Evolutionary conservation across 257 asterid genomes (phyloP), one percentile per base, ranked within the genome.

Genomic region (Ophiorrhiza pumila): DNA sequence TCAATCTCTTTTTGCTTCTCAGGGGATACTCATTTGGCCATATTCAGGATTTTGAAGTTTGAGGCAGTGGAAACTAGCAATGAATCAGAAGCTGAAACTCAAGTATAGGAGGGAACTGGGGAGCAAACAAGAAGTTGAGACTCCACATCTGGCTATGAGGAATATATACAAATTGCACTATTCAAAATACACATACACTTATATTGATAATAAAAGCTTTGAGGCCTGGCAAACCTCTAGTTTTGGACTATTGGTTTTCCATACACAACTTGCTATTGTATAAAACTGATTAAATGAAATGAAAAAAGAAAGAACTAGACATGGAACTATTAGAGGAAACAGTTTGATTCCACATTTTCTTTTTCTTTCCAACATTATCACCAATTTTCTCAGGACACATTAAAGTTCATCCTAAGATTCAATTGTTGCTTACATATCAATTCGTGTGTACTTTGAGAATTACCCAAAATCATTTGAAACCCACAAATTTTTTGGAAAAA

Each of bases 21-120:
- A 93, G 98, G 98, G 74, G 96, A 93, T 67, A 82, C 86, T 1
- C 82, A 91, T 79, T 75, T 93, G 60, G 97, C 97, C 12, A 82
- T 93, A 64, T 93, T 93, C 86, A 79, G 87, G 77, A 89, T 93
- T 0, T 68, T 73, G 8, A 91, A 86, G 80, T 83, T 92, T 67
- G 83, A 82, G 72, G 80, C 69, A 59, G 83, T 63, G 71, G 84
- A 86, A 73, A 61, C 60, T 23, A 25, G 57, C 47, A 55, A 61
- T 13, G 85, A 80, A 74, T 46, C 81, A 1, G 85, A 83, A 76
- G 35, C 79, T 15, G 87, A 66, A 74, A 74, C 73, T 65, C 57
- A 52, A 59, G 5, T 71, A 29, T 77, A 82, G 71, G 79, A 62
- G 43, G 79, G 45, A 17, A n/a, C n/a, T n/a, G n/a, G n/a, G n/a